Evolutionary conservation across 73 alveolate species (phyloP), one percentile per base, ranked within the genome.

Genomic region (Breviolum minutum): DNA sequence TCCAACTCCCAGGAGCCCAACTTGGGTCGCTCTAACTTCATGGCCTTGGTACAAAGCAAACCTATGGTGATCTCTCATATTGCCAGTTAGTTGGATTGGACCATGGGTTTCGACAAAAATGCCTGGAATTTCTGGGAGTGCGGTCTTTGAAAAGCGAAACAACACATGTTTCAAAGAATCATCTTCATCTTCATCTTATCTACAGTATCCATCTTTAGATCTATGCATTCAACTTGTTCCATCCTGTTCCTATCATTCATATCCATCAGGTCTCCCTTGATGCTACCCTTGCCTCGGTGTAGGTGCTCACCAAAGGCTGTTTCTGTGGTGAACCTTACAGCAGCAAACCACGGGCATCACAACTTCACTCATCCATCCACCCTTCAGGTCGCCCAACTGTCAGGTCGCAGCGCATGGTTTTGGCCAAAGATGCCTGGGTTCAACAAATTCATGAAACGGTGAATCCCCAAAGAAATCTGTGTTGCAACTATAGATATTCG

Each of bases 271-370:
- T 40, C 54, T 40, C 54, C 54, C 54, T 40, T 40, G 54, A 40
- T 22, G 81, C 81, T 17, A 20, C 81, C 68, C 11, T 11, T 7
- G 63, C 97, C 97, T 90, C 97, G 74, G 74, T 48, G 76, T 90
- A 90, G 66, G 24, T 48, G 54, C 74, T 90, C 88, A 90, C 97
- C 30, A 63, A n/a, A 29, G 86, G 86, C 73, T 29, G 76, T 76
- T 90, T 90, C 77, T 90, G 97, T 63, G 97, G 97, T 20, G 97
- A 90, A 87, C 97, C 97, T 90, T n/a, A 6, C 54, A 27, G 14
- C 17, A 1, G 27, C 48, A 73, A 73, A 73, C 7, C 24, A 74
- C 22, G 62, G 8, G 60, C 48, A 17, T 16, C 30, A 30, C 9
- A 9, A 6, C 40, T 9, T 9, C 80, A 70, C 93, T 6, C 6